These are phyloP conservation scores for Pleurotus tuber-regium DNA, from an alignment of 768 basidiomycete genomes.

Conservation along the genomic window DNA sequence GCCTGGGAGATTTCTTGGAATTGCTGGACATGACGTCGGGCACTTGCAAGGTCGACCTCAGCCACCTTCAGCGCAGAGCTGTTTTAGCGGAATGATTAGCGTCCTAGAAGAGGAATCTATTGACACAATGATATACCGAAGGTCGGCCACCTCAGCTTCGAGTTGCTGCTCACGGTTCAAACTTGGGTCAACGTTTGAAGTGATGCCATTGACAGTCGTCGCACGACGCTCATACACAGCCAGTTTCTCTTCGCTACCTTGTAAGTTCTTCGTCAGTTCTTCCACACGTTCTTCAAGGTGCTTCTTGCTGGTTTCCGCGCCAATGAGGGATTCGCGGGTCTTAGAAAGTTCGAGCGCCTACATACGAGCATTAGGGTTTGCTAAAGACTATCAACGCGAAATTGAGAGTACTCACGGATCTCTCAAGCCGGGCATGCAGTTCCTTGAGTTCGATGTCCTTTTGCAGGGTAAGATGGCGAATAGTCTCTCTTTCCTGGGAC, in stretches of 20 bases:
- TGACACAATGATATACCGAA: constrained; percentile 47
- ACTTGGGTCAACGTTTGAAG: constrained; percentile 39
- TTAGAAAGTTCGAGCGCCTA: constrained; percentile 65
- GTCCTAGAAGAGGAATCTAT: neutral
- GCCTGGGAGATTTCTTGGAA: constrained; percentile 86
- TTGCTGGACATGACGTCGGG: constrained; percentile 74
- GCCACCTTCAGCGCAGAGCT: constrained; percentile 76
- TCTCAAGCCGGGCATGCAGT: constrained; percentile 69
- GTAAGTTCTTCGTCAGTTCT: constrained; percentile 58
- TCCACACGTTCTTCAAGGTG: constrained; percentile 74
- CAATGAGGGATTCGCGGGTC: constrained; percentile 66
- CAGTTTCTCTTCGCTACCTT: constrained; percentile 81
- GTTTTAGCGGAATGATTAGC: neutral
- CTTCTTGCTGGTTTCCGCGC: constrained; percentile 74
- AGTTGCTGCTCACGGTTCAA: constrained; percentile 74
- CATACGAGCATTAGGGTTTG: constrained; percentile 13
- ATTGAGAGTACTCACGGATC: constrained; percentile 45
- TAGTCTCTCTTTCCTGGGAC: constrained; percentile 67
- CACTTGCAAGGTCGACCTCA: constrained; percentile 71
- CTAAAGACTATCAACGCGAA: neutral
- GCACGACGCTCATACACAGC: constrained; percentile 79
- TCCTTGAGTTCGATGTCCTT: constrained; percentile 81
- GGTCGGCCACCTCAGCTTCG: constrained; percentile 80
- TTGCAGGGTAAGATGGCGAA: constrained; percentile 73
- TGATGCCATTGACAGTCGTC: constrained; percentile 27